Evolutionary conservation across 2,329 filamentous ascomycete species (phyloP), one percentile per base, ranked within the genome.

Genomic region (Cadophora sp.): DNA sequence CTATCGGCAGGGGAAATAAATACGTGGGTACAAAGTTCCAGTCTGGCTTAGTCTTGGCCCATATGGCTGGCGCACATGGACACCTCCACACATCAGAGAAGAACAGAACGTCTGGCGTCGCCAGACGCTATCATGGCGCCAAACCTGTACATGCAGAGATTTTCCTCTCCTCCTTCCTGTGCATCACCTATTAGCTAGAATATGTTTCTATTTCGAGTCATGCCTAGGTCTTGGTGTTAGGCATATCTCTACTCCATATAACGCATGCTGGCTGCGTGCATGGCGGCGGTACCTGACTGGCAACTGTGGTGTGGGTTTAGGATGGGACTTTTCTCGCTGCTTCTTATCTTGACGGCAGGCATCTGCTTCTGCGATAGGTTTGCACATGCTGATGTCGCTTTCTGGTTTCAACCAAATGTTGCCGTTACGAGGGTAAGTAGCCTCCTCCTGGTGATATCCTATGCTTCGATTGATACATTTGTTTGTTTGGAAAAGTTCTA

Each of bases 371-470:
- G 56, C 63, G 61, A 29, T 31, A 50, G 2, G 24, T 46, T 65
- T 63, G 48, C 63, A 58, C 24, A 31, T 53, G 67, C 62, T 27
- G 51, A 61, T 48, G 27, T 68, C 37, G 55, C 59, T 1, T 67
- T 71, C 56, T 71, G 66, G 68, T 71, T 73, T 27, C 62, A 68
- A 12, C 67, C 68, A 26, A 59, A 56, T 34, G 68, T 60, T 22
- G 60, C 69, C 8, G 68, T 73, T 34, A 72, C 69, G 22, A 68
- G 64, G 56, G 72, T 73, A 60, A 11, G 56, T 65, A 3, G 8
- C 19, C n/a, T n/a, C n/a, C n/a, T n/a, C n/a, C n/a, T n/a, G n/a
- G 24, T 27, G 24, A 27, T 24, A 3, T 51, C 9, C 24, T 51
- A 7, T 51, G 7, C 3, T 16, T 51, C 5, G 11, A 51, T 27